Evolutionary conservation across 2,329 filamentous ascomycete genomes (phyloP), one percentile per base, ranked within the genome.

Genomic region (Didymella arachidicola): DNA sequence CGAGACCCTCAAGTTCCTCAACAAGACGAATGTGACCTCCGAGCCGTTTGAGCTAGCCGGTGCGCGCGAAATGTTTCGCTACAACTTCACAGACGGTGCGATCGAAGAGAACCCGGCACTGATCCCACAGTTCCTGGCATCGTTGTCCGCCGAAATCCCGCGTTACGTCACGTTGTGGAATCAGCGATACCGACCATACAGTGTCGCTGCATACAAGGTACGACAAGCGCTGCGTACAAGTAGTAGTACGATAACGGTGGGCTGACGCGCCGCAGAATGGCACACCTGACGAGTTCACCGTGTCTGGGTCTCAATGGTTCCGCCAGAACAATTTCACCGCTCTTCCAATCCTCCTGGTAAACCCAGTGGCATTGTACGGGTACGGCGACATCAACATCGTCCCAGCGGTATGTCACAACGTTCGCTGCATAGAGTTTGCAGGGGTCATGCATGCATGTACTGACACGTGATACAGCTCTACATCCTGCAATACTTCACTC

Each of bases 371-470:
- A 26, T 62, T 76, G 16, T 77, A 77, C 29, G 75, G 75, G 30
- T 77, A 77, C 53, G 75, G 75, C 14, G 75, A 77, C 59, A 75
- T 77, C 34, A 71, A 72, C 39, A 64, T 70, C 30, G 73, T 77
- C 5, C 75, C 75, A 53, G 74, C 74, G 16, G 75, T 77, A 74
- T 66, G 75, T 71, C 60, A 63, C 51, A 11, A n/a, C 54, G 44
- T 39, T 38, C 51, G 51, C n/a, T 50, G 48, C 49, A 65, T 46
- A 53, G 32, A 53, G 51, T 46, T 60, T 67, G 61, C 66, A 70
- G 57, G 66, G 61, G 61, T 66, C 18, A 51, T 53, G 60, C 65
- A 66, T 68, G 54, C 65, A 68, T 38, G 26, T 60, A 57, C 71
- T 73, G 58, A 76, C 68, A 63, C 52, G 58, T 62, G 64, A 71